Conservation (phyloP, 371 early-diverging fungal genomes). For the Mortierella polycephala region DNA sequence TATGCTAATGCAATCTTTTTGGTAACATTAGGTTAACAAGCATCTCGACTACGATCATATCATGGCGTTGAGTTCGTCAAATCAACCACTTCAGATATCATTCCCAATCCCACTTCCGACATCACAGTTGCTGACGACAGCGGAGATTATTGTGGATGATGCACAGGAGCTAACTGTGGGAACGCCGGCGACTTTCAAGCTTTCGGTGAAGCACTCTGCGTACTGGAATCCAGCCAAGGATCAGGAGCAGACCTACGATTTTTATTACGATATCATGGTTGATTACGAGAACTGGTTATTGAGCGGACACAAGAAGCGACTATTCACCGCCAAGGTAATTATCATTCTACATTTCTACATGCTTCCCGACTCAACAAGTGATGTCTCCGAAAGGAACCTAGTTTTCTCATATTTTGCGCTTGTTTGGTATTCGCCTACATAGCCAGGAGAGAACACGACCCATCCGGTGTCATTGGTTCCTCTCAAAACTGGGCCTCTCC, state of each 20-base stretch:
- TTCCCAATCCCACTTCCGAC: conserved; percentile 57
- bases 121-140: conserved; percentile 63
- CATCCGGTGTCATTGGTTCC: conserved; percentile 71
- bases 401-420: conserved; percentile 1
- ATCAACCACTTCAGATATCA: conserved; percentile 53
- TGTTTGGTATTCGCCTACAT: not conserved
- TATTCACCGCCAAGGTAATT: conserved; percentile 70
- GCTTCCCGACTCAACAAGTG: not conserved
- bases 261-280: conserved; percentile 74
- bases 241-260: conserved; percentile 56
- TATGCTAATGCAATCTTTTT: not conserved
- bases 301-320: conserved; percentile 70
- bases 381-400: not conserved
- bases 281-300: conserved; percentile 79
- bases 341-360: not conserved
- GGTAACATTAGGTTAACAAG: conserved; percentile 27
- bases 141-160: conserved; percentile 63
- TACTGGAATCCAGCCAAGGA: conserved; percentile 61
- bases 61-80: conserved; percentile 22
- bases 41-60: conserved; percentile 45
- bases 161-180: conserved; percentile 63
- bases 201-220: conserved; percentile 68
- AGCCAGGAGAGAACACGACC: conserved; percentile 65
- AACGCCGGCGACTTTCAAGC: conserved; percentile 64
- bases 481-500: conserved; percentile 72